A percentile compares a stretch with the other conserved stretches of the same genome.
Evolutionary conservation across 78 protist genomes (phyloP).

Genomic region (slime mould (Dictyostelium discoideum)): DNA sequence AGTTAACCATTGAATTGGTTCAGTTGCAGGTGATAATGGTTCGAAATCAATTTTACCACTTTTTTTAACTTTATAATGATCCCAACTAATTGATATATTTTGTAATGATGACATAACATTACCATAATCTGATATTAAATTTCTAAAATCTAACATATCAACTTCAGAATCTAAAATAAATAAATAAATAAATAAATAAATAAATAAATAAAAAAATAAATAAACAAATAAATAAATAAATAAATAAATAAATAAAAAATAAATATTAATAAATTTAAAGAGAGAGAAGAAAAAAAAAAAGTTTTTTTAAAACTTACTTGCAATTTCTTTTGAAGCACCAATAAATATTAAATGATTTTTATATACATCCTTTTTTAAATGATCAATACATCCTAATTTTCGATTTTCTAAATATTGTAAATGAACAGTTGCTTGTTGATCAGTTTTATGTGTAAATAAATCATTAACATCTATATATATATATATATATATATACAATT

Average conservation of each 20-base stretch:
- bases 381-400: constrained; percentile 70
- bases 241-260: no score
- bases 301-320: constrained; percentile 42
- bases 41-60: constrained; percentile 47
- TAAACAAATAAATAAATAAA: no score
- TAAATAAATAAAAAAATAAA: no score
- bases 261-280: no score
- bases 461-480: constrained; percentile 47
- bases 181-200: no score
- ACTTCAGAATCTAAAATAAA: constrained; percentile 54
- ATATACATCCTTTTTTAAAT: constrained; percentile 71
- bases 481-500: no score
- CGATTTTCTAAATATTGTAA: constrained; percentile 46
- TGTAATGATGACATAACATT: constrained; percentile 49
- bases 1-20: constrained; percentile 81
- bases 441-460: constrained; percentile 43
- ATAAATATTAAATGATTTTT: constrained; percentile 78
- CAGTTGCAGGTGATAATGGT: constrained; percentile 31
- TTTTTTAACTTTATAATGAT: constrained; percentile 55
- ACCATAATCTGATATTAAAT: constrained; percentile 67
- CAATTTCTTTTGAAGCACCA: constrained; percentile 78
- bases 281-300: no score
- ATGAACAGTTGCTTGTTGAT: constrained; percentile 23
- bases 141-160: constrained; percentile 79
- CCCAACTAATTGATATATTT: constrained; percentile 67